These are phyloP conservation scores for Vitellaria paradoxa DNA, from an alignment of 179 eudicot species.

Conservation along the genomic window DNA sequence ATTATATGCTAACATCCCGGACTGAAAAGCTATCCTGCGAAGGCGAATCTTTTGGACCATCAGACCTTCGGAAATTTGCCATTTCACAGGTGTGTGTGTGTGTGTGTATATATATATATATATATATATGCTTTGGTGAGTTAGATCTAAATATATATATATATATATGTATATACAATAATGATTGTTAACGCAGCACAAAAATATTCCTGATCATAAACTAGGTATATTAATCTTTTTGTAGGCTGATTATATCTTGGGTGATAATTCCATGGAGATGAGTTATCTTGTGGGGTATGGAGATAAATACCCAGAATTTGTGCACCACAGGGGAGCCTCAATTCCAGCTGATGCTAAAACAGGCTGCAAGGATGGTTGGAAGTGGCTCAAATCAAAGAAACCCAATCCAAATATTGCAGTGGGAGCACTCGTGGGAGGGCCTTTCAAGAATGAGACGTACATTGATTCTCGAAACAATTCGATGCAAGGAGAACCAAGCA, in stretches of 20 bases:
- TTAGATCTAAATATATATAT: too few species aligned
- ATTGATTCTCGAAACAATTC: constrained; percentile 72
- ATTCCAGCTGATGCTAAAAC: constrained; percentile 64
- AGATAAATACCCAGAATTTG: constrained; percentile 60
- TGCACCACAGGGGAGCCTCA: constrained; percentile 94
- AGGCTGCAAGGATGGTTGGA: constrained; percentile 58
- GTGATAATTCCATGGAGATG: constrained; percentile 69
- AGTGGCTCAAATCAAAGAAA: constrained; percentile 50
- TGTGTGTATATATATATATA: too few species aligned
- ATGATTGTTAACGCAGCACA: too few species aligned
- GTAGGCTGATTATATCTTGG: constrained; percentile 80
- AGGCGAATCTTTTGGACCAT: constrained; percentile 48
- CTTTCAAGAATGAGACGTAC: constrained; percentile 64
- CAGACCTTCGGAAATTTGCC: constrained; percentile 72
- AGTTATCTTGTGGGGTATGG: constrained; percentile 89
- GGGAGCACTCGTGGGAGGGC: constrained; percentile 95
- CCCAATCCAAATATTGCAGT: constrained; percentile 80
- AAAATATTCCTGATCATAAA: neutral
- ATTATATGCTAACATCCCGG: constrained; percentile 74
- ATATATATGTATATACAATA: too few species aligned
- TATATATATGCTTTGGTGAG: too few species aligned
- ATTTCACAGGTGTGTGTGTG: constrained; percentile 71
- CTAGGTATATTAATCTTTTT: neutral
- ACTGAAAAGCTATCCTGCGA: constrained; percentile 54
- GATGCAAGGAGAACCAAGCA: constrained; percentile 74